Conservation (phyloP, 2,329 filamentous ascomycete genomes). For the Daldinia sp. region DNA sequence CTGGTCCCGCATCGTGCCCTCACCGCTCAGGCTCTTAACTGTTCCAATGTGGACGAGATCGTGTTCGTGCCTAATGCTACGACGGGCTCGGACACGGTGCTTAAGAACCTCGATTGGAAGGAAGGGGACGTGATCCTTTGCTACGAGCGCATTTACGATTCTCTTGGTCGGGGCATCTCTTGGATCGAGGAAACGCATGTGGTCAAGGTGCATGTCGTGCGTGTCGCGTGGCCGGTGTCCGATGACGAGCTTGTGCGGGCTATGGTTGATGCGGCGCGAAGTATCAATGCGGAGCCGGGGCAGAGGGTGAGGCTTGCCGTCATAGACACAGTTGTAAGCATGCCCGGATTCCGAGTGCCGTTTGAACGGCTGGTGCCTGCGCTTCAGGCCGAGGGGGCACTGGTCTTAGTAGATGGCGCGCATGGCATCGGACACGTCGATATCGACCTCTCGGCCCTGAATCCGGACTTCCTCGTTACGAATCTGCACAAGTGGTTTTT, state of each 20-base stretch:
- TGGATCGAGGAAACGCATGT: conserved; percentile 69
- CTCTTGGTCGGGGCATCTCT: conserved; percentile 68
- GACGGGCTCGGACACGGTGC: conserved; percentile 71
- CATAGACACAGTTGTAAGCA: conserved; percentile 73
- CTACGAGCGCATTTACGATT: conserved; percentile 73
- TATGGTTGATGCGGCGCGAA: conserved; percentile 63
- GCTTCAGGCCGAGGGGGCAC: conserved; percentile 66
- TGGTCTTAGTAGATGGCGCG: conserved; percentile 74
- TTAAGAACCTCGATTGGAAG: conserved; percentile 69
- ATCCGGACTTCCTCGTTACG: conserved; percentile 75
- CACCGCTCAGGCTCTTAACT: conserved; percentile 39
- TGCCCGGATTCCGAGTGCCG: conserved; percentile 73
- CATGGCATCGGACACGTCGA: conserved; percentile 74
- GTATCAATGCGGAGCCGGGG: conserved; percentile 53
- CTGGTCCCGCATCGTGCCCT: conserved; percentile 40
- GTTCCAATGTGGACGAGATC: conserved; percentile 43
- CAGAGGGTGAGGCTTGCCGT: conserved; percentile 68
- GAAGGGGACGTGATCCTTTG: conserved; percentile 71
- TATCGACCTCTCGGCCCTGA: conserved; percentile 66
- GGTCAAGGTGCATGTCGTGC: conserved; percentile 57
- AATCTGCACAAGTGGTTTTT: conserved; percentile 79
- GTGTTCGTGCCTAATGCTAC: conserved; percentile 77
- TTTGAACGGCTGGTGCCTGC: conserved; percentile 69
- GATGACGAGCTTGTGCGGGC: conserved; percentile 65
- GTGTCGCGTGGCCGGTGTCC: conserved; percentile 64